phyloP scores from a whole-genome alignment of 768 basidiomycete genomes.

The Nidula microcarpa region DNA sequence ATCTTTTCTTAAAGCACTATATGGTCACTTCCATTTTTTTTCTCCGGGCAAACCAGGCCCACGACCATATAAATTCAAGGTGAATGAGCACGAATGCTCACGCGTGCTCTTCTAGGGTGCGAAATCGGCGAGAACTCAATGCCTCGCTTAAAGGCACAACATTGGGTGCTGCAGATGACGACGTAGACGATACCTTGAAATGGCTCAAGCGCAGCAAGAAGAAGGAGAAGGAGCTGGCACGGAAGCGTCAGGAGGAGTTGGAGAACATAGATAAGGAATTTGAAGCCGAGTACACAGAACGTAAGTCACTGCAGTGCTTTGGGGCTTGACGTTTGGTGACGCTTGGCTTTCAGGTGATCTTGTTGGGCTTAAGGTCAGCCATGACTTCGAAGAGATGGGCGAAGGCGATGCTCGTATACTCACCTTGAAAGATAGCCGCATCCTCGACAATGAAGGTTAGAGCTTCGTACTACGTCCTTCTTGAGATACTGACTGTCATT shows the following conservation, averaged over 20 bases:
- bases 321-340: not conserved
- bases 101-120: constrained; percentile 66
- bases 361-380: constrained; percentile 91
- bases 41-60: constrained; percentile 34
- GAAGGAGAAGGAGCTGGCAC: constrained; percentile 83
- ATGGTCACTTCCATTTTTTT: constrained; percentile 49
- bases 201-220: constrained; percentile 95
- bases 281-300: constrained; percentile 82
- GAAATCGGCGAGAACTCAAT: constrained; percentile 91
- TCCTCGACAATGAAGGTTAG: constrained; percentile 92
- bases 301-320: constrained; percentile 38
- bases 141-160: constrained; percentile 89
- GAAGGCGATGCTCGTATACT: constrained; percentile 95
- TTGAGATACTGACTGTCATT: constrained; percentile 1
- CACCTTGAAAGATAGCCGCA: constrained; percentile 93
- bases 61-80: constrained; percentile 13
- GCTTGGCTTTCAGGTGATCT: constrained; percentile 64
- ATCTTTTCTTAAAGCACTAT: constrained; percentile 14
- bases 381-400: constrained; percentile 88
- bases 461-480: constrained; percentile 1
- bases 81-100: constrained; percentile 35
- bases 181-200: constrained; percentile 74
- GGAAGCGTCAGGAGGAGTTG: constrained; percentile 76
- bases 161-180: constrained; percentile 82
- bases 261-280: constrained; percentile 80